phyloP scores from a whole-genome alignment of 108 stramenopile genomes.

The Pseudonitzschia multiseries region DNA sequence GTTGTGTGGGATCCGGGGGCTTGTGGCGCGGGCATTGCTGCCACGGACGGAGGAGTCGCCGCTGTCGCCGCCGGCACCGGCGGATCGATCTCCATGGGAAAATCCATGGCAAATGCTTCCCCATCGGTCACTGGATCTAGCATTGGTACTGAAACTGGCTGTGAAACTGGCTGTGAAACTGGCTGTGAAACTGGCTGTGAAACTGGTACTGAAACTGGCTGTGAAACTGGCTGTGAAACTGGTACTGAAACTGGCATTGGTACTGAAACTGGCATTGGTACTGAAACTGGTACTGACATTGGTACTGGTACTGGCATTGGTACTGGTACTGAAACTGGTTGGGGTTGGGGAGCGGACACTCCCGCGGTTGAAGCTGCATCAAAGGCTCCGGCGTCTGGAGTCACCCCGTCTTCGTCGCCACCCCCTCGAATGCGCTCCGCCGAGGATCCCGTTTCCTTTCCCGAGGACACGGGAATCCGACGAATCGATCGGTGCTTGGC shows the following conservation, averaged over 20 bases:
- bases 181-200: too few species aligned
- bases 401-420: slow-evolving; percentile 24
- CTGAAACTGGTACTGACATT: neutral
- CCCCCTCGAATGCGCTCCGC: slow-evolving; percentile 52
- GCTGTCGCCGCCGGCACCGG: neutral
- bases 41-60: neutral
- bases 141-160: too few species aligned
- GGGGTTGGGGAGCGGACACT: too few species aligned
- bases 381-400: too few species aligned
- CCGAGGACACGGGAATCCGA: slow-evolving; percentile 6
- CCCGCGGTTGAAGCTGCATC: too few species aligned
- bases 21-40: neutral
- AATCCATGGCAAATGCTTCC: too few species aligned
- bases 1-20: neutral
- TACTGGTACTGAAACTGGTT: too few species aligned
- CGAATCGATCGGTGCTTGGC: slow-evolving; percentile 20
- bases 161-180: too few species aligned
- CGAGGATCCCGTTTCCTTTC: neutral
- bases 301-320: neutral
- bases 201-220: too few species aligned
- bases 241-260: too few species aligned
- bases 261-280: slow-evolving; percentile 6
- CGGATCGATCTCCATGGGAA: neutral
- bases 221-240: too few species aligned
- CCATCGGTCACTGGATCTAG: too few species aligned